Evolutionary conservation across 2,329 filamentous ascomycete species (phyloP), one percentile per base, ranked within the genome.

Genomic region (Colletotrichum sp.): DNA sequence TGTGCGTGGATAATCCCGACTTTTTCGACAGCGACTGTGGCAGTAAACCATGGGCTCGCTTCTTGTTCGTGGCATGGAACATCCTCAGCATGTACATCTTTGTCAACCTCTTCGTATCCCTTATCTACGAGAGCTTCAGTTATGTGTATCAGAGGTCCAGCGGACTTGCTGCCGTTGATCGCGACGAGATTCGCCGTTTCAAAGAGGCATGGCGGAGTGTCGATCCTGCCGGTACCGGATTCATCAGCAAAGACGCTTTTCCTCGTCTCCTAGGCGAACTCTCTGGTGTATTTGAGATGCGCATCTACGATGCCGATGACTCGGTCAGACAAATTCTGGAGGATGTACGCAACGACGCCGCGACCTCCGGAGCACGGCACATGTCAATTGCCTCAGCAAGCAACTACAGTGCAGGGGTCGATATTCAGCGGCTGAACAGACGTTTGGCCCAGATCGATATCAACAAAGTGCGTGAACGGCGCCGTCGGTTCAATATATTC

Each of bases 61-160:
- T 93, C 39, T 89, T 99, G 12, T 99, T 99, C 87, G 96, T 99
- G 74, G 92, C 94, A 6, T 99, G 97, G 97, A 99, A 99, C 87
- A 96, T 99, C 81, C 91, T 99, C 85, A 99, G 96, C 94, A 99
- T 99, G 97, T 99, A 99, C 86, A 98, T 99, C 81, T 99, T 99
- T 82, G 96, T 99, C 82, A 98, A 96, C 82, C 87, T 99, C 82
- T 99, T 99, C 84, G 96, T 99, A 75, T 99, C 97, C 65, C 92
- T 99, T 83, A 99, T 99, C 80, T 99, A 98, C 86, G 97, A 99
- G 87, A 99, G 96, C 85, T 99, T 99, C 89, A 98, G 96, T 83
- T 99, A 99, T 82, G 97, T 99, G 78, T 99, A 99, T 83, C 98
- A 99, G 86, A 92, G 96, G 78, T 98, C 96, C 76, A 98, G 95